These are phyloP conservation scores for Pichia sp. DNA, from an alignment of 1,139 yeast genomes.

Conservation along the genomic window DNA sequence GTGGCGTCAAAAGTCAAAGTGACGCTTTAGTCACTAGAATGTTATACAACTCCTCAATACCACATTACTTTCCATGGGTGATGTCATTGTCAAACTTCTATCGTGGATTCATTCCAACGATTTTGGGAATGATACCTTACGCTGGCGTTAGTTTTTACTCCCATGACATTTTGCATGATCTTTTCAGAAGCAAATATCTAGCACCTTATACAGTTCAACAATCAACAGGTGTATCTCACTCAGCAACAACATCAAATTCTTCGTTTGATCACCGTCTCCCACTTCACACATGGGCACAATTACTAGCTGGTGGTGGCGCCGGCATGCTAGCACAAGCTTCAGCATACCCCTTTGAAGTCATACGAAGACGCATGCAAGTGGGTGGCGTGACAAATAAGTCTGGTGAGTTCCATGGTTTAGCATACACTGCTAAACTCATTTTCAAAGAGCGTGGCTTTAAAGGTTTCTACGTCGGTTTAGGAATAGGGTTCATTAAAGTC, in stretches of 20 bases:
- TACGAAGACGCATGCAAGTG: slow-evolving; percentile 93
- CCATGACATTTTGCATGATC: slow-evolving; percentile 85
- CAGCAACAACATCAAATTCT: slow-evolving; percentile 18
- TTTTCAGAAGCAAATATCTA: slow-evolving; percentile 54
- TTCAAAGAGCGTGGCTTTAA: slow-evolving; percentile 66
- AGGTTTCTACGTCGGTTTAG: slow-evolving; percentile 90
- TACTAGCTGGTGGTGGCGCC: slow-evolving; percentile 89
- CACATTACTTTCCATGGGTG: slow-evolving; percentile 26
- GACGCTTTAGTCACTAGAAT: slow-evolving; percentile 29
- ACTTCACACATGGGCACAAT: slow-evolving; percentile 83
- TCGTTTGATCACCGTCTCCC: slow-evolving; percentile 56
- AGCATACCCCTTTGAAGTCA: slow-evolving; percentile 93
- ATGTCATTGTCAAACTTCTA: slow-evolving; percentile 64
- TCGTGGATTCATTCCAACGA: slow-evolving; percentile 91
- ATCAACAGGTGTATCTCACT: too few relatives aligned
- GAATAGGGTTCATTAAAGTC: slow-evolving; percentile 91
- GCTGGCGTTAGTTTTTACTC: slow-evolving; percentile 97
- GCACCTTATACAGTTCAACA: slow-evolving; percentile 57
- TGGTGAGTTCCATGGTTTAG: slow-evolving; percentile 52
- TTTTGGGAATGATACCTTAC: slow-evolving; percentile 93
- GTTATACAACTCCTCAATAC: slow-evolving; percentile 29
- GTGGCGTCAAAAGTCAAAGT: slow-evolving; percentile 17
- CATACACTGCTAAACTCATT: slow-evolving; percentile 48
- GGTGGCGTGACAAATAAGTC: slow-evolving; percentile 64
- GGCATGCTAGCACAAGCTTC: slow-evolving; percentile 96